Base-by-base conservation (phyloP, 352 stramenopile species). In the Aphanomyces invadans region DNA sequence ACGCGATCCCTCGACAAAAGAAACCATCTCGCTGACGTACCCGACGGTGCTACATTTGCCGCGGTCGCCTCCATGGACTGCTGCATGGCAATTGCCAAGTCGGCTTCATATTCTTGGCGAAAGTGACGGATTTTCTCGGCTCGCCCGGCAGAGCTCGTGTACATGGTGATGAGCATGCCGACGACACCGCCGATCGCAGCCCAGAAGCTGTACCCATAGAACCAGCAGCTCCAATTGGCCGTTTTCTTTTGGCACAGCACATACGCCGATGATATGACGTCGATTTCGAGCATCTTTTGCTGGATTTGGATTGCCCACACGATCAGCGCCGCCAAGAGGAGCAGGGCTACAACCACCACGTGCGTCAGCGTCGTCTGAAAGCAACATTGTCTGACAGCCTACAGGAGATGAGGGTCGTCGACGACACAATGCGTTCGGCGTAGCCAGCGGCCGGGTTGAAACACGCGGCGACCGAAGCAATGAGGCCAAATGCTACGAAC, bases 161-260 rank as follows among this genome's bases (percentile, higher is more conserved):
- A 92, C 17, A 83, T 83, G 0, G 84, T 85, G 59, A 90, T 73
- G 0, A 82, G 89, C 29, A 91, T 74, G 44, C 89, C 72, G 69
- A 90, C 89, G 19, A 92, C 84, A 10, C 80, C 80, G 3, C 82
- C 82, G n/a, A 92, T 73, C 63, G 82, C 90, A 12, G 88, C 81
- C 84, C 84, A 92, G 56, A 92, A 92, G 69, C 84, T 92, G 67
- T 82, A 90, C 17, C 84, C 84, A 64, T 92, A 92, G 73, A 92
- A 92, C 84, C 84, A 92, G 72, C 84, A 92, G 48, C 77, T 78
- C 84, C 84, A 92, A 38, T 89, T 61, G 33, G 70, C 75, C 52
- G 76, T 71, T 57, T 90, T 74, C 9, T 32, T 49, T 31, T 67
- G 19, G 65, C 84, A 92, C 33, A 73, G 84, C 10, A 78, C 78